Percentiles rank a stretch among this genome's conserved stretches.
phyloP scores from a whole-genome alignment of 495 filamentous ascomycete species.

The Elasticomyces elasticus region DNA sequence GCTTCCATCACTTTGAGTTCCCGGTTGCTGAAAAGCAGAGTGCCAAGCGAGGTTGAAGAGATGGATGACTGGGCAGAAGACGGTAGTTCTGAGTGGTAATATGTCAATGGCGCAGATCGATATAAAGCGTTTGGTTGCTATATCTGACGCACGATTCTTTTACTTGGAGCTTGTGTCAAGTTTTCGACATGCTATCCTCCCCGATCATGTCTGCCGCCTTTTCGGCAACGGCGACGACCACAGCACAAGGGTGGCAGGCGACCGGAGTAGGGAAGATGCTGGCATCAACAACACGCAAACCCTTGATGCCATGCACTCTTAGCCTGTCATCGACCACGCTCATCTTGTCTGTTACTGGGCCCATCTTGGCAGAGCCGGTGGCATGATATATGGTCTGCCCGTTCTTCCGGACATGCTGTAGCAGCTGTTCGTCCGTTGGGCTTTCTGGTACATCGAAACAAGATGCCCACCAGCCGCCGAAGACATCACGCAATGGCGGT shows the following conservation, averaged over 20 bases:
- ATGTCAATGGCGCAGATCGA: no score
- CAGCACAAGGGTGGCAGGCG: constrained; percentile 55
- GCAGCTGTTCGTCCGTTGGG: constrained; percentile 21
- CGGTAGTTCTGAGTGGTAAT: no score
- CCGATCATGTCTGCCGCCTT: constrained; percentile 52
- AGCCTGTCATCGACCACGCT: constrained; percentile 41
- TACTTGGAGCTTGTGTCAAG: no score
- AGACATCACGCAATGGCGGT: not conserved
- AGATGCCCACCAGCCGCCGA: constrained; percentile 17
- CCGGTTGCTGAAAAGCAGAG: no score
- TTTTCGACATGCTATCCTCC: constrained; percentile 35
- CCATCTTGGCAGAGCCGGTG: constrained; percentile 2
- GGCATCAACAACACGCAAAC: constrained; percentile 36
- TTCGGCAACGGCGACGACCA: constrained; percentile 50
- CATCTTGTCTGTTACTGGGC: not conserved
- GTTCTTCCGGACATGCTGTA: constrained; percentile 2
- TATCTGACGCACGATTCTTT: no score
- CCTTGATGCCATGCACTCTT: constrained; percentile 37
- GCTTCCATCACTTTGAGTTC: no score
- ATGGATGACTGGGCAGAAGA: no score
- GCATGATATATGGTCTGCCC: constrained; percentile 6
- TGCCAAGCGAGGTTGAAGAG: no score
- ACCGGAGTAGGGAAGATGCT: constrained; percentile 42
- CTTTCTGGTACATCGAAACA: constrained; percentile 15
- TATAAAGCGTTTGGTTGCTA: no score